These are phyloP conservation scores for Candida arabinofermentans DNA, from an alignment of 805 yeast genomes.

Conservation along the genomic window DNA sequence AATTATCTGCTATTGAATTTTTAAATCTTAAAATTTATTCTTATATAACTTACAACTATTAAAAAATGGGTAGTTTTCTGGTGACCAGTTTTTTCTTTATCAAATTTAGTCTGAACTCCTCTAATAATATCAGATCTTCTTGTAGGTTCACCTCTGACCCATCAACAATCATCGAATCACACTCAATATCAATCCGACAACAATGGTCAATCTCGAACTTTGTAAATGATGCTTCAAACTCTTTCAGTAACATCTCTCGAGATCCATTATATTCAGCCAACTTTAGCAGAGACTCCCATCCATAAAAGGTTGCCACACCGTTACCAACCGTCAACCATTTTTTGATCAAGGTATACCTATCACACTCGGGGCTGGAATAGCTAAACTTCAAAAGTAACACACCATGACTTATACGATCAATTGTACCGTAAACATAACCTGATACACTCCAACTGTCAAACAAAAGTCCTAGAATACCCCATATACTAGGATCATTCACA, in stretches of 20 bases:
- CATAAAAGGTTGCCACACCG: too few relatives aligned
- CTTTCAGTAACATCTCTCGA: too few relatives aligned
- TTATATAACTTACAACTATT: too few relatives aligned
- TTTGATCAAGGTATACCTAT: too few relatives aligned
- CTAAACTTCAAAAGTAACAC: background rate
- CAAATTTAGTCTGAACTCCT: conserved; percentile 8
- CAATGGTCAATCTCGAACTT: conserved; percentile 7
- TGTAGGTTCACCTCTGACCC: conserved; percentile 4
- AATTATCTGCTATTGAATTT: too few relatives aligned
- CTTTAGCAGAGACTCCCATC: too few relatives aligned
- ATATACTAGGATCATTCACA: background rate
- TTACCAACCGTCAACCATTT: too few relatives aligned
- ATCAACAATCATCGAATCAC: background rate
- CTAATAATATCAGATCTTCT: conserved; percentile 11
- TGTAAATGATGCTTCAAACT: background rate
- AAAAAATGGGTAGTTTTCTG: too few relatives aligned
- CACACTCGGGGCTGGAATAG: too few relatives aligned
- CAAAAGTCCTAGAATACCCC: background rate
- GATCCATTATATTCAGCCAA: too few relatives aligned
- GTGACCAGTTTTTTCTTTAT: conserved; percentile 12
- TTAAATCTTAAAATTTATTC: too few relatives aligned
- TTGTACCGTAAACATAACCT: background rate
- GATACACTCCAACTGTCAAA: background rate
- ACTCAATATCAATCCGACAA: background rate
- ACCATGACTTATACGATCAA: background rate